Conservation (phyloP, 108 stramenopile genomes). For the Skeletonema menzelii region DNA sequence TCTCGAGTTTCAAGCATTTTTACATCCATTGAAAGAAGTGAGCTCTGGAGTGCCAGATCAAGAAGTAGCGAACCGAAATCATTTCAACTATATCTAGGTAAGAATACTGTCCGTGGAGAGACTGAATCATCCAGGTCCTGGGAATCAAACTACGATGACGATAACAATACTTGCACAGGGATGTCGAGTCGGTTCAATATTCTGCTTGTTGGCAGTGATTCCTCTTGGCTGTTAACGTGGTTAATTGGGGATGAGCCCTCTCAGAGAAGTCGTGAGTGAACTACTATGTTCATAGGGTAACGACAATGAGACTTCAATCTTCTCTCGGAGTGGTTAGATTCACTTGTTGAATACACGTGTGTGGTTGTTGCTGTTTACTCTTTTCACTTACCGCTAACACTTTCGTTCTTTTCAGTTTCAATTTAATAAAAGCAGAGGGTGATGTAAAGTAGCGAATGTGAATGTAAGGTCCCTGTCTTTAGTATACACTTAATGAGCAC, state of each 20-base stretch:
- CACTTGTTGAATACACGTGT: neutral
- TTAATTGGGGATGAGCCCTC: slow-evolving; percentile 13
- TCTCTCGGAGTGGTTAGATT: slow-evolving; percentile 22
- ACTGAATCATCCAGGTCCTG: neutral
- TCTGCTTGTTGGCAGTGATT: slow-evolving; percentile 22
- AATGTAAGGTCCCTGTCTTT: neutral
- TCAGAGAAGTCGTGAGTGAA: slow-evolving; percentile 11
- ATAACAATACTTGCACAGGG: slow-evolving; percentile 15
- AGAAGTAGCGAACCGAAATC: neutral
- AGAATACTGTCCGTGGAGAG: neutral
- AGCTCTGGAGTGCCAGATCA: slow-evolving; percentile 2
- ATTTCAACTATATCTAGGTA: neutral
- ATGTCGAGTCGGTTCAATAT: slow-evolving; percentile 15
- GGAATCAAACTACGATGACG: slow-evolving; percentile 8
- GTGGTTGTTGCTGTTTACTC: neutral
- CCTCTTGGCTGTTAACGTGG: slow-evolving; percentile 29
- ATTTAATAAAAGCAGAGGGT: neutral
- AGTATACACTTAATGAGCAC: neutral
- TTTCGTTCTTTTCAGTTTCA: neutral
- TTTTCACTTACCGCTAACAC: neutral
- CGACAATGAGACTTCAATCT: slow-evolving; percentile 30
- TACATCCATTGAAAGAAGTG: slow-evolving; percentile 29
- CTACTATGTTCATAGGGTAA: too few relatives aligned
- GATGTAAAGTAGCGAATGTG: neutral
- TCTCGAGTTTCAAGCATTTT: slow-evolving; percentile 48